phyloP scores from a whole-genome alignment of 495 filamentous ascomycete species.

The Chaetomium tenue region DNA sequence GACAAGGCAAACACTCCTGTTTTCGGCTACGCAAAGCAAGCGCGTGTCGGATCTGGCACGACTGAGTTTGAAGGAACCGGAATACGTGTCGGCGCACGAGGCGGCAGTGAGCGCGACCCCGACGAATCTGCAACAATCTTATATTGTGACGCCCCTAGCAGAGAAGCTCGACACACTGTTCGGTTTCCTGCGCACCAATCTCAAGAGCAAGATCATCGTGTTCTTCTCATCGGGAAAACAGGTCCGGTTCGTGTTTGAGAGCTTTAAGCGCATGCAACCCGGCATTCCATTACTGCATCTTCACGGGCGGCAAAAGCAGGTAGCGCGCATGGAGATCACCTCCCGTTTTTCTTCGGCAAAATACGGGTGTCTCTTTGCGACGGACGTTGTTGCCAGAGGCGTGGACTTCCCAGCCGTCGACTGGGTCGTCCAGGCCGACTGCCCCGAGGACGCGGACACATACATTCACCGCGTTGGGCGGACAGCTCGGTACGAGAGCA shows the following conservation, averaged over 20 bases:
- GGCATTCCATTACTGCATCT: conserved; percentile 94
- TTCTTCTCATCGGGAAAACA: conserved; percentile 95
- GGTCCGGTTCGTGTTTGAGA: conserved; percentile 92
- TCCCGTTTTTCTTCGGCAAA: conserved; percentile 74
- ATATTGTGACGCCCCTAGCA: conserved; percentile 75
- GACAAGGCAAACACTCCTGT: conserved; percentile 85
- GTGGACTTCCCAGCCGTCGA: conserved; percentile 96
- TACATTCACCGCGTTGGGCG: conserved; percentile 97
- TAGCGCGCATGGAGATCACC: conserved; percentile 81
- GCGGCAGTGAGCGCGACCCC: conserved; percentile 78
- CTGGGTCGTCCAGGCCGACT: conserved; percentile 95
- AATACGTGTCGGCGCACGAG: conserved; percentile 94
- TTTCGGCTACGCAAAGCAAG: conserved; percentile 94
- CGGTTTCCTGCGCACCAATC: conserved; percentile 83
- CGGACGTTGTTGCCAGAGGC: conserved; percentile 89
- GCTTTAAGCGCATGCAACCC: conserved; percentile 88
- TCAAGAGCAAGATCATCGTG: conserved; percentile 89
- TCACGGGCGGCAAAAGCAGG: conserved; percentile 91
- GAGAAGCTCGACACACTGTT: conserved; percentile 90
- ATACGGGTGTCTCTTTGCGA: conserved; percentile 85
- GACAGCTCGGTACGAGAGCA: conserved; percentile 87
- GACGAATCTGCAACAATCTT: conserved; percentile 80
- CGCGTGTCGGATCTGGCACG: conserved; percentile 89
- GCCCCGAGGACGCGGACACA: conserved; percentile 92
- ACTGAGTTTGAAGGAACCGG: conserved; percentile 81